Evolutionary conservation across 768 basidiomycete genomes (phyloP), one percentile per base, ranked within the genome.

Genomic region (Lentinula edodes): DNA sequence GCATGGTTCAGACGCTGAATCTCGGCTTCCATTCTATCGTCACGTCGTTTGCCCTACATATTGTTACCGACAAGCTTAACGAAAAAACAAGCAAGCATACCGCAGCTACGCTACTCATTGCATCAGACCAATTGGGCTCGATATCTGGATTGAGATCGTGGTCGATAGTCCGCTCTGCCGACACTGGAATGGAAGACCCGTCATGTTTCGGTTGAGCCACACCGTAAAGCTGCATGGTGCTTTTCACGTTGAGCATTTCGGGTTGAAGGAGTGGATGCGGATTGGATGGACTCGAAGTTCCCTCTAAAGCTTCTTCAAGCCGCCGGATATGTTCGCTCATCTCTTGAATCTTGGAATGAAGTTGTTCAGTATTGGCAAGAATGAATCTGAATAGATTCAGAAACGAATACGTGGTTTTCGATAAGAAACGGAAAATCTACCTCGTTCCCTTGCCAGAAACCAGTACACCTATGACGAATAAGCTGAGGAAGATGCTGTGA

Each of bases 361-460:
- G 75, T 65, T 85, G 84, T 66, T 87, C 85, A 10, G 85, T 86
- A 67, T 86, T 86, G 54, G 85, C 85, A 54, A 87, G 80, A 66
- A 87, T 84, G 63, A 86, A 87, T 54, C 76, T 77, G 60, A 20
- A 51, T 12, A 32, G 5, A n/a, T 18, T 62, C 51, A 64, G 64
- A 16, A 48, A 42, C 6, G 16, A 51, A 6, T 51, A 18, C 15
- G 23, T n/a, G 43, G 18, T 58, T 56, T 59, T 58, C 38, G 20
- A 66, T 61, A 63, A 61, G 51, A 52, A 56, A 18, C 36, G 20
- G 53, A 13, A 38, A n/a, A 38, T 70, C 16, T 58, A 73, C 69
- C 85, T 82, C 58, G 84, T 86, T 57, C 85, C 85, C 69, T 85
- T 85, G 38, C 85, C 85, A 43, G 85, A 86, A 2, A 85, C 85